Evolutionary conservation across 768 basidiomycete species (phyloP), one percentile per base, ranked within the genome.

Genomic region (Phanerochaete sordida): DNA sequence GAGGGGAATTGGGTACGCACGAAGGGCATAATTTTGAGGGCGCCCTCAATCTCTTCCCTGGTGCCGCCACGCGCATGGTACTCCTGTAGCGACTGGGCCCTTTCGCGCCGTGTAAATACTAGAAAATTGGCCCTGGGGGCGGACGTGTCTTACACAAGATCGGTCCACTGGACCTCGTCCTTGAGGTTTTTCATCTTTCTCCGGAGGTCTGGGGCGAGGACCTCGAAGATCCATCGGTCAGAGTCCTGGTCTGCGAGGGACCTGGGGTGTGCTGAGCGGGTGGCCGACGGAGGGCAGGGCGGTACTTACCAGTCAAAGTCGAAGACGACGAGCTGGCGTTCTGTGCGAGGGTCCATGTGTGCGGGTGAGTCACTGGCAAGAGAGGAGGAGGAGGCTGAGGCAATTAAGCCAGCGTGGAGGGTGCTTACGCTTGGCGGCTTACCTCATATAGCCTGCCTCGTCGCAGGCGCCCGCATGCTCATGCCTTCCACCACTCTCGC

Each of bases 221-320:
- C 93, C 72, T 95, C 93, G 64, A 93, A 87, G 60, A 95, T 77
- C 84, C 90, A 99, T 74, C 95, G 80, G 74, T 98, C 97, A 0
- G 95, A 89, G 76, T 99, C 97, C 77, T 98, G 95, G 76, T 99
- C 96, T 57, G 87, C 86, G 75, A 91, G 82, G 35, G 91, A 93
- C 91, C 91, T 93, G 65, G 46, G 23, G 9, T 30, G 52, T 26
- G 26, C 33, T 51, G 16, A 39, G 62, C 26, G 44, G n/a, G n/a
- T n/a, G n/a, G n/a, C 30, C 23, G 8, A 16, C 35, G 28, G 46
- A 6, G 28, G 9, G 12, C 21, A 24, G 53, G 9, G 23, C 16
- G 1, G 2, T 28, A 2, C 71, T 64, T 63, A 90, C 96, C 95
- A 98, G 81, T 99, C 96, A 76, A 98, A 99, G 73, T 99, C 96